Base-by-base conservation (phyloP, 2,329 filamentous ascomycete genomes). In the Cladophialophora exuberans region DNA sequence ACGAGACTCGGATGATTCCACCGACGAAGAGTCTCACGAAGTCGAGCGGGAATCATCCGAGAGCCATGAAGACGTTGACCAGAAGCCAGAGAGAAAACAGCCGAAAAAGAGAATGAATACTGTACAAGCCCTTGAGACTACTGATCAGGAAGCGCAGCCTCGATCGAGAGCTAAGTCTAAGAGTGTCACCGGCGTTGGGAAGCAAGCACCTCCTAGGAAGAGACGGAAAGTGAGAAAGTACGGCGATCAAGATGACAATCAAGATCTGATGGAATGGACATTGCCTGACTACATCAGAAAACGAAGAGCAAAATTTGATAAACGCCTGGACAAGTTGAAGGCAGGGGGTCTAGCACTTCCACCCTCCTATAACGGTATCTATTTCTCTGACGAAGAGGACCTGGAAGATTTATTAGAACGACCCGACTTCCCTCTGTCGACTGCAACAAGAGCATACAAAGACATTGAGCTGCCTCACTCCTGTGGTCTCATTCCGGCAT, bases 401-500 rank as follows among this genome's bases (percentile, higher is more conserved):
- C 69, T 87, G 26, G 83, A 82, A 57, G 76, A 83, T 9, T 69
- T 90, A 10, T 75, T 80, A 50, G 86, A 92, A 68, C 86, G 85
- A 48, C 93, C 93, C 0, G 73, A 81, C 1, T 88, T 97, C 49
- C 72, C 73, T 69, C 80, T 64, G 67, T 67, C 64, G 74, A 85
- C 83, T 47, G 86, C 89, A 0, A 87, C 83, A 28, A 81, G 86
- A 11, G 77, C 79, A 0, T 92, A 94, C 70, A 78, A 86, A 64
- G 89, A 95, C 60, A 86, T 96, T 43, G 77, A 83, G 41, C 77
- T 97, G 20, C 81, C 83, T 11, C 84, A 86, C 62, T 95, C 92
- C 1, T 82, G 84, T 0, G 93, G 92, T 0, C 68, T 91, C 3
- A 91, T 99, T 33, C 94, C 94, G 0, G 91, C 89, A 0, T 83